Conservation (phyloP, 1,284 basidiomycete species). For the Lentinula novae-zelandiae region DNA sequence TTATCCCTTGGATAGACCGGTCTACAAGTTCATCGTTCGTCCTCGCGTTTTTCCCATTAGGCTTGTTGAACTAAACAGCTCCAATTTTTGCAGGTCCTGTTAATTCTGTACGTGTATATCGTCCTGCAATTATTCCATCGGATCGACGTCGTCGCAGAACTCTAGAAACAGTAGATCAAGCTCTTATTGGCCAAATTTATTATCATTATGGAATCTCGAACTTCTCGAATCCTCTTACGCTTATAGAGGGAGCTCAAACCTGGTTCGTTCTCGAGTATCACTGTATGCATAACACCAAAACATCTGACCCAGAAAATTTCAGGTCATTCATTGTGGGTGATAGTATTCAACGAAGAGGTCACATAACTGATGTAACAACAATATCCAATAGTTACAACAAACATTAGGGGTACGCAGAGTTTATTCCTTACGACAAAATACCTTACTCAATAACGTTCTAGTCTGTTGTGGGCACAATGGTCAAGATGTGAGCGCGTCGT, state of each 20-base stretch:
- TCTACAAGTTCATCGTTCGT: slow-evolving; percentile 56
- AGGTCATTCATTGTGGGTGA: slow-evolving; percentile 49
- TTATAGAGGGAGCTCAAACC: slow-evolving; percentile 36
- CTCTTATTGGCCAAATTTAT: slow-evolving; percentile 50
- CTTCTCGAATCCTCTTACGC: slow-evolving; percentile 36
- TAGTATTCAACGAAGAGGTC: not conserved
- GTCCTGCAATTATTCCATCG: not conserved
- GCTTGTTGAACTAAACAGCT: not conserved
- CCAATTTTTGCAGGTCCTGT: slow-evolving; percentile 33
- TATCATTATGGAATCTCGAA: slow-evolving; percentile 57
- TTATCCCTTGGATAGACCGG: slow-evolving; percentile 48
- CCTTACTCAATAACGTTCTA: slow-evolving; percentile 21
- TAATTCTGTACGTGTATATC: slow-evolving; percentile 36
- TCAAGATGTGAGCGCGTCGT: slow-evolving; percentile 50
- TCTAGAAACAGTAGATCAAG: slow-evolving; percentile 49
- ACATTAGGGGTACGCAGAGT: slow-evolving; percentile 45
- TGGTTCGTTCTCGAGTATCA: slow-evolving; percentile 36
- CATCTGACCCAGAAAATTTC: slow-evolving; percentile 21
- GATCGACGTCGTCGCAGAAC: slow-evolving; percentile 30
- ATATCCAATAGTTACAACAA: slow-evolving; percentile 45
- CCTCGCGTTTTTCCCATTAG: not conserved
- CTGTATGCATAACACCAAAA: not conserved
- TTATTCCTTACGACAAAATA: slow-evolving; percentile 3
- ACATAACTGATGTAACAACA: not conserved
- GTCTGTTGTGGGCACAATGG: slow-evolving; percentile 56